Conservation (phyloP, 1,284 basidiomycete species). For the Clitocybe nebularis region DNA sequence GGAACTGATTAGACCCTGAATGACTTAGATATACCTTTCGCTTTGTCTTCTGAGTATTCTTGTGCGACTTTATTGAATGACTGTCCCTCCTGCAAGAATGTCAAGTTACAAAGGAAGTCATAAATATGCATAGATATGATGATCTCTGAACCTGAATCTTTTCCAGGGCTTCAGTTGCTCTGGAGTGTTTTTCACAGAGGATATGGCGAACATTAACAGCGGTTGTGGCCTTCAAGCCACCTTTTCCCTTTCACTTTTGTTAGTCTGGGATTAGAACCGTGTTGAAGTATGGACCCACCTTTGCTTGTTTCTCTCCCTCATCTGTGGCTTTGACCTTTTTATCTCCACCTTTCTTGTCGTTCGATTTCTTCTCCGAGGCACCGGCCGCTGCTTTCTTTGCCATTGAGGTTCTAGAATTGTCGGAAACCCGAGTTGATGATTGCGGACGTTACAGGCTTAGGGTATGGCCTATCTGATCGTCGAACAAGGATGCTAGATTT, state of each 20-base stretch:
- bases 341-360: constrained; percentile 24
- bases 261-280: not conserved
- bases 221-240: constrained; percentile 63
- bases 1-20: constrained; percentile 2
- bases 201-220: constrained; percentile 83
- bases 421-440: not conserved
- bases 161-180: constrained; percentile 68
- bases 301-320: constrained; percentile 29
- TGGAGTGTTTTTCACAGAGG: constrained; percentile 82
- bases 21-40: constrained; percentile 53
- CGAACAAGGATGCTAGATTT: too few species aligned
- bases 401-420: constrained; percentile 31
- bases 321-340: constrained; percentile 41
- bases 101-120: constrained; percentile 8
- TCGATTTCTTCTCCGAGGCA: constrained; percentile 29
- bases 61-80: constrained; percentile 83
- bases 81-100: constrained; percentile 53
- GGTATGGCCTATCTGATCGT: not conserved
- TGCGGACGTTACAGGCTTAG: not conserved
- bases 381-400: constrained; percentile 46
- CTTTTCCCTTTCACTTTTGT: constrained; percentile 42
- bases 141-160: constrained; percentile 60
- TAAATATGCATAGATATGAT: constrained; percentile 5
- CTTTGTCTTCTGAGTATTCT: constrained; percentile 86
- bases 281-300: constrained; percentile 18